phyloP scores from a whole-genome alignment of 345 rosid species.

The Microcos paniculata region DNA sequence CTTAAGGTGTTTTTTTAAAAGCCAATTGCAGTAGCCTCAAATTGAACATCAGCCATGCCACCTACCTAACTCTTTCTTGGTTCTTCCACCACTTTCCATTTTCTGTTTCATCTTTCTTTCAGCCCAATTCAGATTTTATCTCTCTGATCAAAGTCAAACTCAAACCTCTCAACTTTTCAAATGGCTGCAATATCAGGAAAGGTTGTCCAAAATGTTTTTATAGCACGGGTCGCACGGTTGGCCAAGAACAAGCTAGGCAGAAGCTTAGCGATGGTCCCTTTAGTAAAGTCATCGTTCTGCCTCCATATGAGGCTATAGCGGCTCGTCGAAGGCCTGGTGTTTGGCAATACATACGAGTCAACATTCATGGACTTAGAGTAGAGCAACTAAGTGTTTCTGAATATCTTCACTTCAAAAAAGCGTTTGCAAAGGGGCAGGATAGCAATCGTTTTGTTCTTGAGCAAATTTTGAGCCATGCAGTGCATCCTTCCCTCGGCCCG shows the following conservation, averaged over 20 bases:
- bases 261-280: slow-evolving; percentile 67
- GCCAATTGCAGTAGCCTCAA: no score
- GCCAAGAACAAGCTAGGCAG: slow-evolving; percentile 50
- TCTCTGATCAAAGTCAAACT: no score
- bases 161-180: no score
- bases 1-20: no score
- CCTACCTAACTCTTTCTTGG: no score
- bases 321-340: slow-evolving; percentile 98
- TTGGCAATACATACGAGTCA: slow-evolving; percentile 96
- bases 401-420: slow-evolving; percentile 89
- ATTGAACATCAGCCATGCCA: no score
- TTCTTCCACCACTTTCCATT: no score
- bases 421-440: slow-evolving; percentile 64
- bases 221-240: no score
- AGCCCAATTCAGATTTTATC: no score
- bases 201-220: no score
- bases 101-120: no score
- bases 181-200: no score
- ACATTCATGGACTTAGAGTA: slow-evolving; percentile 76
- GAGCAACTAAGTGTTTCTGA: slow-evolving; percentile 79
- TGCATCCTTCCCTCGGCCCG: slow-evolving; percentile 81
- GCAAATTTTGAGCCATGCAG: slow-evolving; percentile 97
- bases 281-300: slow-evolving; percentile 79
- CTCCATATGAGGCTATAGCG: slow-evolving; percentile 90
- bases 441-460: slow-evolving; percentile 62